A percentile compares a stretch with the other conserved stretches of the same genome.
phyloP scores from a whole-genome alignment of 2,329 filamentous ascomycete species.

The Zarea fungicola region DNA sequence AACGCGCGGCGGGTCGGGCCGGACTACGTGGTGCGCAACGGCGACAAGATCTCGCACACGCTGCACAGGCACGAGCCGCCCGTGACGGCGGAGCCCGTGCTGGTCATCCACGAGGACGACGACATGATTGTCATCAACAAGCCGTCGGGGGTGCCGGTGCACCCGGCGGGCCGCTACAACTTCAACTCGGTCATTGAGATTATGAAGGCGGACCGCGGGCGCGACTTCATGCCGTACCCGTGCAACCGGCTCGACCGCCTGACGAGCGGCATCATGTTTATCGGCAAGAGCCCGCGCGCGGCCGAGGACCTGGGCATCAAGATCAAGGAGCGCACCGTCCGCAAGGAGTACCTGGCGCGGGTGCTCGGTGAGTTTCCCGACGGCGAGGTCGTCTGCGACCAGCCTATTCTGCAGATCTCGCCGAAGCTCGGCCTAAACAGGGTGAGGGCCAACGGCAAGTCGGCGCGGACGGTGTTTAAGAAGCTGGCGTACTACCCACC shows the following conservation, averaged over 20 bases:
- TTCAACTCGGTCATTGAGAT: slow-evolving; percentile 95
- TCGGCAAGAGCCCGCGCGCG: slow-evolving; percentile 77
- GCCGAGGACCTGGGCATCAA: slow-evolving; percentile 73
- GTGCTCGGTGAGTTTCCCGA: slow-evolving; percentile 90
- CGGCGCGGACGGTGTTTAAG: slow-evolving; percentile 86
- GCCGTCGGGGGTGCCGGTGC: slow-evolving; percentile 88
- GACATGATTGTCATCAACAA: slow-evolving; percentile 97
- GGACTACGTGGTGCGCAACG: slow-evolving; percentile 73
- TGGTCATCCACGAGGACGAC: slow-evolving; percentile 83
- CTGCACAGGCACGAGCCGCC: slow-evolving; percentile 94
- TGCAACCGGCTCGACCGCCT: slow-evolving; percentile 93
- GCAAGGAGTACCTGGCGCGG: slow-evolving; percentile 91
- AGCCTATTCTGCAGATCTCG: slow-evolving; percentile 89
- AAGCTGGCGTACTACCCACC: slow-evolving; percentile 86
- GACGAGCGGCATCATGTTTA: slow-evolving; percentile 97
- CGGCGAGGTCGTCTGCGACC: slow-evolving; percentile 84
- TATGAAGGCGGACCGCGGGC: slow-evolving; percentile 68
- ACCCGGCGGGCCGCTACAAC: slow-evolving; percentile 91
- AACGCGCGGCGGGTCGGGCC: slow-evolving; percentile 68
- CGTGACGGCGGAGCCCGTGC: slow-evolving; percentile 73
- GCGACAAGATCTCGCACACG: slow-evolving; percentile 87
- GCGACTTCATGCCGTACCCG: slow-evolving; percentile 54
- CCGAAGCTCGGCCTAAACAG: slow-evolving; percentile 92
- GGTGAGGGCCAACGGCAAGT: slow-evolving; percentile 88
- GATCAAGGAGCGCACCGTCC: slow-evolving; percentile 73